These are phyloP conservation scores for Pseudozyma hubeiensis DNA, from an alignment of 1,284 basidiomycete genomes.

Conservation along the genomic window DNA sequence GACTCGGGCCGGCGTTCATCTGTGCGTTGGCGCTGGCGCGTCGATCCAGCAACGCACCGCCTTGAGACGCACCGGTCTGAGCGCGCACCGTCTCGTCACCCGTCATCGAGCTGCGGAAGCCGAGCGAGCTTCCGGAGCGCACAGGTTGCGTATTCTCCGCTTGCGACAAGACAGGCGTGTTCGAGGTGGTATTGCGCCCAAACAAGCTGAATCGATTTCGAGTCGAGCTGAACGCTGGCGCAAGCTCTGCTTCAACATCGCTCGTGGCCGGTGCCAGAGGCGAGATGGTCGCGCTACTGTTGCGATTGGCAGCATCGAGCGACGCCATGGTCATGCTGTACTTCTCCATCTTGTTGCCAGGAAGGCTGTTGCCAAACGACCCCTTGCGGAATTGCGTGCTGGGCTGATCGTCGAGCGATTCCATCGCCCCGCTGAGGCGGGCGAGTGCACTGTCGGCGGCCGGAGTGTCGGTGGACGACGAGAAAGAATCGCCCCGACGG, in stretches of 20 bases:
- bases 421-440: constrained; percentile 19
- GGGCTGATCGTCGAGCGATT: constrained; percentile 22
- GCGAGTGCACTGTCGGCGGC: constrained; percentile 16
- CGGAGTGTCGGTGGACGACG: constrained; percentile 29
- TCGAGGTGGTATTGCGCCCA: constrained; percentile 24
- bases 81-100: constrained; percentile 9
- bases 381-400: constrained; percentile 13
- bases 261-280: background rate
- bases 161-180: constrained; percentile 20
- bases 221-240: background rate
- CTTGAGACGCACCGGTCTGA: background rate
- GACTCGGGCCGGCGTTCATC: constrained; percentile 6
- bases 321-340: background rate
- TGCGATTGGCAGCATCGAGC: constrained; percentile 6
- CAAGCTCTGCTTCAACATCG: constrained; percentile 5
- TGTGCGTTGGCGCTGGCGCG: constrained; percentile 22
- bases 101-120: constrained; percentile 7
- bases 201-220: constrained; percentile 40
- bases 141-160: constrained; percentile 4
- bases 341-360: constrained; percentile 29
- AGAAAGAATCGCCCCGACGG: constrained; percentile 39
- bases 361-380: constrained; percentile 12
- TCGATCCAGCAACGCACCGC: constrained; percentile 20
- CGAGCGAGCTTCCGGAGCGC: constrained; percentile 26
- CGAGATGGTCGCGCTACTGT: background rate